These are phyloP conservation scores for Backusella macrospora DNA, from an alignment of 192 early-diverging fungal genomes.

Conservation along the genomic window DNA sequence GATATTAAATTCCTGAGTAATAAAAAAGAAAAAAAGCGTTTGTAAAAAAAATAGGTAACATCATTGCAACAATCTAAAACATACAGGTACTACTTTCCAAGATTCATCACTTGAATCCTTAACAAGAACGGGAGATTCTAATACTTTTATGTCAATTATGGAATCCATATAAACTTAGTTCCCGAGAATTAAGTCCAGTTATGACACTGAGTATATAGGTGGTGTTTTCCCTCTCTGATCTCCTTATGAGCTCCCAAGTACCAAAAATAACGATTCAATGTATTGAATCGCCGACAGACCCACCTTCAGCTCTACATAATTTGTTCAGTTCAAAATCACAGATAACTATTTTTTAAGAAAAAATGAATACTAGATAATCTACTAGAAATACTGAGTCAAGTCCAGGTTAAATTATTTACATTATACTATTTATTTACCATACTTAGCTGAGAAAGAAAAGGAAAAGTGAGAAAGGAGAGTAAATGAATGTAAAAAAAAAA, in stretches of 20 bases:
- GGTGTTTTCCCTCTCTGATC: neutral
- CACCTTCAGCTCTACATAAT: neutral
- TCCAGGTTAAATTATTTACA: neutral
- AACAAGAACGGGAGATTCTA: slow-evolving; percentile 7
- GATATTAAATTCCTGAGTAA: slow-evolving; percentile 44
- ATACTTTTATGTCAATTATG: slow-evolving; percentile 14
- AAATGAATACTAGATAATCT: neutral
- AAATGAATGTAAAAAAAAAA: neutral
- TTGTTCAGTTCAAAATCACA: neutral
- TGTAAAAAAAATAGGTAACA: neutral
- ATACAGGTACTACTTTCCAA: slow-evolving; percentile 18
- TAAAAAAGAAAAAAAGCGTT: neutral
- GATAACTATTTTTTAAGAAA: neutral
- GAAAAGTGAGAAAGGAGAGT: neutral
- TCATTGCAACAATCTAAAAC: neutral
- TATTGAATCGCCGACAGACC: neutral
- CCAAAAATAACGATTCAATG: neutral
- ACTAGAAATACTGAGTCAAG: neutral
- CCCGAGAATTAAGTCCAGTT: neutral
- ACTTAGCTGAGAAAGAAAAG: neutral
- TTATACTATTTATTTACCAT: neutral
- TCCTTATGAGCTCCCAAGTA: neutral
- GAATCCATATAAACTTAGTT: neutral
- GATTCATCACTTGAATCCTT: slow-evolving; percentile 8
- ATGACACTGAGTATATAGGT: neutral